Evolutionary conservation across 2,329 filamentous ascomycete genomes (phyloP), one percentile per base, ranked within the genome.

Genomic region (Fragosphaeria purpurea): DNA sequence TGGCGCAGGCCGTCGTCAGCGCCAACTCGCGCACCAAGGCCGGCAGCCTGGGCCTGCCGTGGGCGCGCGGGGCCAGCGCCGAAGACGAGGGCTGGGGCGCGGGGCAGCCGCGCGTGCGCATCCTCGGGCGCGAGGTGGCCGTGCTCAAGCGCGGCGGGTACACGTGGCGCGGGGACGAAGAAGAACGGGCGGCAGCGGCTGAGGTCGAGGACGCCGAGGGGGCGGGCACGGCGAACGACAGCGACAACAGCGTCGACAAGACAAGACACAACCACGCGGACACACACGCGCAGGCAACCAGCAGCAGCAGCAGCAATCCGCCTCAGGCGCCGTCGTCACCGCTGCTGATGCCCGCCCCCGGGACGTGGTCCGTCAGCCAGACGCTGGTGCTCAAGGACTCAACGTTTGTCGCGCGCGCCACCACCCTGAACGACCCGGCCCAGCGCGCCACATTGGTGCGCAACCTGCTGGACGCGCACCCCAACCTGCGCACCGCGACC

Each of bases 1-100:
- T 95, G 22, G 86, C 83, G 0, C 88, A 95, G 65, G 88, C 86
- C 0, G 82, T 93, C 1, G 86, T 94, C 12, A 90, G 86, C 62
- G 81, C 82, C 33, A 93, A 91, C 61, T 88, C 85, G 53, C 78
- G 82, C 56, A 80, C 79, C 38, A 90, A 90, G 66, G 88, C 88
- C 8, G 74, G 83, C 33, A 85, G 77, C 55, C 67, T 95, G 34
- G 88, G 88, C 0, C n/a, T n/a, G n/a, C n/a, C n/a, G n/a, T 70
- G 94, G 30, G 81, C 87, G 55, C 78, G 73, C 47, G 79, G 79
- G 0, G 72, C 75, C 7, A 75, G 74, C 39, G 83, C 81, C 0
- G 84, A 86, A 44, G 79, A 86, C 40, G 79, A 86, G 59, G 82
- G 81, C 0, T 85, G 84, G 74, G 85, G 83, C 0, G 75, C 83